Evolutionary conservation across 2,329 filamentous ascomycete species (phyloP).

Genomic region (Pestalotiopsis sp.): DNA sequence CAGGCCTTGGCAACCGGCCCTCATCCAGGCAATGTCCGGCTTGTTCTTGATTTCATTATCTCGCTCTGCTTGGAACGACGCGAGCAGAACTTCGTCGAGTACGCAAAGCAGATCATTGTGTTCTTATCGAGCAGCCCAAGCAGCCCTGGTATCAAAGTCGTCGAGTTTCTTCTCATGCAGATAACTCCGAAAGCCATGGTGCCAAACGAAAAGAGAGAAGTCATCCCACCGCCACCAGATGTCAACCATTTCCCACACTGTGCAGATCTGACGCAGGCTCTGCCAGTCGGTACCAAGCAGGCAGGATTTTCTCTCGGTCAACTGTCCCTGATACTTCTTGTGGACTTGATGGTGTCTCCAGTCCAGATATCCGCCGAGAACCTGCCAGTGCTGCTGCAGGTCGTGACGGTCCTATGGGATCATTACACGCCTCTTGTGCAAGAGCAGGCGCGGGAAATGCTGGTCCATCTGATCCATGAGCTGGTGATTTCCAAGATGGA

Average conservation of each 20-base stretch:
- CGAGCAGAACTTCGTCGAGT: slow-evolving; percentile 97
- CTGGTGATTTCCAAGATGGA: slow-evolving; percentile 82
- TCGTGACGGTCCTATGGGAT: slow-evolving; percentile 94
- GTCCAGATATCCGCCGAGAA: slow-evolving; percentile 78
- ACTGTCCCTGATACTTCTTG: slow-evolving; percentile 87
- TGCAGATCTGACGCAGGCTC: slow-evolving; percentile 76
- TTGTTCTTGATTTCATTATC: slow-evolving; percentile 97
- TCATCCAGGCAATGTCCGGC: slow-evolving; percentile 88
- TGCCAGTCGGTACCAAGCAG: slow-evolving; percentile 89
- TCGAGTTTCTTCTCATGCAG: slow-evolving; percentile 90
- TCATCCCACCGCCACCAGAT: slow-evolving; percentile 72
- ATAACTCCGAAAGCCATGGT: slow-evolving; percentile 98
- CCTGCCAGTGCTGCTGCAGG: slow-evolving; percentile 84
- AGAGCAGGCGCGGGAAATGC: slow-evolving; percentile 95
- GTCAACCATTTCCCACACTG: slow-evolving; percentile 80
- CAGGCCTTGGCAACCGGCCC: slow-evolving; percentile 93
- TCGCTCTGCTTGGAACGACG: slow-evolving; percentile 87
- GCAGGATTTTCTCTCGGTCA: slow-evolving; percentile 91
- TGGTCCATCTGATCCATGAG: slow-evolving; percentile 96
- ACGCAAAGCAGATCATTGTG: slow-evolving; percentile 97
- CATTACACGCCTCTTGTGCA: slow-evolving; percentile 95
- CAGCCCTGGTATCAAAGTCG: slow-evolving; percentile 82
- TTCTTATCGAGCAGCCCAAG: slow-evolving; percentile 81
- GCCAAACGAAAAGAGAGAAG: slow-evolving; percentile 77
- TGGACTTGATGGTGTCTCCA: slow-evolving; percentile 94